Conservation (phyloP, 768 basidiomycete genomes). For the Russula abietina region DNA sequence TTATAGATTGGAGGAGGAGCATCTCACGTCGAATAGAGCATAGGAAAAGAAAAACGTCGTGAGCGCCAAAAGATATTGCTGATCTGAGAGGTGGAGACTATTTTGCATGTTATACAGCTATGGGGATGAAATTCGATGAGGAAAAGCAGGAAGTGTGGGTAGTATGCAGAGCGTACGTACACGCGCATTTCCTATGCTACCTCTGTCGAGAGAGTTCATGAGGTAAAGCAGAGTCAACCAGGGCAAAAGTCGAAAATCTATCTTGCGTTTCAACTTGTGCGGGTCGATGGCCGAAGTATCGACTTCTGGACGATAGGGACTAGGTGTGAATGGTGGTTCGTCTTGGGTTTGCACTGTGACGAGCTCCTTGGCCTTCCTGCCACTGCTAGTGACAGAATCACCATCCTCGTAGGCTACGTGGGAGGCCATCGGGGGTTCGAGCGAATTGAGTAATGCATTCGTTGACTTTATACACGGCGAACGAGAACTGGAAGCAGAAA, state of each 20-base stretch:
- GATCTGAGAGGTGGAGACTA: background rate
- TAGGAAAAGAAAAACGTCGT: background rate
- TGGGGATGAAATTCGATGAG: background rate
- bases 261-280: conserved; percentile 1
- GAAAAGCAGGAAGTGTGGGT: background rate
- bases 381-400: no score
- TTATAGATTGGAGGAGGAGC: background rate
- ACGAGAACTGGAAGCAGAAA: no score
- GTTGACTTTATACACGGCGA: no score
- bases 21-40: background rate
- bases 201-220: background rate
- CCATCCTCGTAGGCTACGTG: no score
- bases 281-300: background rate
- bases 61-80: background rate
- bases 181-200: conserved; percentile 1
- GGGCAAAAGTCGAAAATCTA: background rate
- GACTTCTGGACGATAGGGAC: background rate
- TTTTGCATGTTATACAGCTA: background rate
- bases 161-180: background rate
- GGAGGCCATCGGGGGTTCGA: no score
- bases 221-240: conserved; percentile 5
- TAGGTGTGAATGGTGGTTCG: background rate
- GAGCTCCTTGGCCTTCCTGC: no score
- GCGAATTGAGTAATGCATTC: no score
- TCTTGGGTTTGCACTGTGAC: no score